Evolutionary conservation across 2,329 filamentous ascomycete species (phyloP).

Genomic region (Penicillium glabrum): DNA sequence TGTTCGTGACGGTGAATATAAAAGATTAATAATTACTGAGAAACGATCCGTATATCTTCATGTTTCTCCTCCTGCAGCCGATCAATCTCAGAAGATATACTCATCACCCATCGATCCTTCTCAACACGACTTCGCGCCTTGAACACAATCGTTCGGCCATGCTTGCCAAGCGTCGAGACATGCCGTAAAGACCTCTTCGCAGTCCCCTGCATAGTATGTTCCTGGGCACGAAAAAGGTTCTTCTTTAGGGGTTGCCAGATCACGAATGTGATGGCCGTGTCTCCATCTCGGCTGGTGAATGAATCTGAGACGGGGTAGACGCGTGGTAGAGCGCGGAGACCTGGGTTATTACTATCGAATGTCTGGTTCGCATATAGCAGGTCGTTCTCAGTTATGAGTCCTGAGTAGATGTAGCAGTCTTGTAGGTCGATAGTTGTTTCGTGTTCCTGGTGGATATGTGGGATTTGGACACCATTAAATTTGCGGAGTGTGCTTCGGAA

Average conservation of each 20-base stretch:
- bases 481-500: constrained; percentile 61
- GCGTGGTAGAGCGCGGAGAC: constrained; percentile 58
- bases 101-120: constrained; percentile 67
- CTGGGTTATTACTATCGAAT: constrained; percentile 62
- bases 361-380: constrained; percentile 65
- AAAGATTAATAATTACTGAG: constrained; percentile 8
- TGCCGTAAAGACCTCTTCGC: constrained; percentile 53
- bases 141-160: constrained; percentile 65
- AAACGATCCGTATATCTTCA: constrained; percentile 52
- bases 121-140: constrained; percentile 64
- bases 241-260: constrained; percentile 62
- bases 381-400: constrained; percentile 62
- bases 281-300: constrained; percentile 64
- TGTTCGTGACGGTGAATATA: constrained; percentile 4
- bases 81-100: constrained; percentile 66
- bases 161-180: constrained; percentile 61
- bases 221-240: constrained; percentile 53
- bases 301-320: constrained; percentile 59
- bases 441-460: constrained; percentile 63
- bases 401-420: constrained; percentile 67
- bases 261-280: constrained; percentile 67
- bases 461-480: constrained; percentile 54
- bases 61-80: constrained; percentile 48
- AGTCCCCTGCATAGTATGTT: constrained; percentile 39
- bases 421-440: constrained; percentile 59